Evolutionary conservation across 805 yeast genomes (phyloP).

Genomic region (Teunomyces lycoperdinae): DNA sequence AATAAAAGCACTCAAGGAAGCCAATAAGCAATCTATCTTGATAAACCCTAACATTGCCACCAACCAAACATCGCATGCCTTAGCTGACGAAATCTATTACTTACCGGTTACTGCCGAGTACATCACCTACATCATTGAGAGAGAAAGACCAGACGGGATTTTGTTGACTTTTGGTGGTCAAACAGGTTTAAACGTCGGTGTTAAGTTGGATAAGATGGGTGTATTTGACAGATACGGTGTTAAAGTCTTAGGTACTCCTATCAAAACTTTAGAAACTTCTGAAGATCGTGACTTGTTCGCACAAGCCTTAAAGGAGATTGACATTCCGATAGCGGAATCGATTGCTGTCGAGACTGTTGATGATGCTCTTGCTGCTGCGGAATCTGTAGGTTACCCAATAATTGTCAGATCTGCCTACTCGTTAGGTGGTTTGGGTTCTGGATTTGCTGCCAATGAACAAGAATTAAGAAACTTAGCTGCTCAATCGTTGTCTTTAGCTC

Average conservation of each 20-base stretch:
- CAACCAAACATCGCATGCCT: conserved; percentile 90
- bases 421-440: conserved; percentile 96
- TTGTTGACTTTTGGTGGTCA: conserved; percentile 98
- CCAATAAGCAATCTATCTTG: conserved; percentile 77
- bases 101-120: conserved; percentile 97
- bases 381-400: conserved; percentile 85
- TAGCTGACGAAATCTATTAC: conserved; percentile 94
- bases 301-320: conserved; percentile 88
- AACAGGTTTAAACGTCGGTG: conserved; percentile 95
- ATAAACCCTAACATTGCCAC: conserved; percentile 97
- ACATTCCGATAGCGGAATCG: conserved; percentile 96
- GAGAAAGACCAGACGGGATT: conserved; percentile 96
- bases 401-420: conserved; percentile 98
- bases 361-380: conserved; percentile 91
- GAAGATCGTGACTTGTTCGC: conserved; percentile 98
- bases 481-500: conserved; percentile 84
- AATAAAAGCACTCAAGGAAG: conserved; percentile 90
- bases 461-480: conserved; percentile 87
- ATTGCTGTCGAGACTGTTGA: conserved; percentile 93
- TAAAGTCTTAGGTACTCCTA: conserved; percentile 97
- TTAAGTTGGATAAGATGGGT: conserved; percentile 91
- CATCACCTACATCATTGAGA: conserved; percentile 89
- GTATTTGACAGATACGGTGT: conserved; percentile 86
- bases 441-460: conserved; percentile 80
- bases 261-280: conserved; percentile 89